Base-by-base conservation (phyloP, 345 rosid genomes). In the Salix exigua region DNA sequence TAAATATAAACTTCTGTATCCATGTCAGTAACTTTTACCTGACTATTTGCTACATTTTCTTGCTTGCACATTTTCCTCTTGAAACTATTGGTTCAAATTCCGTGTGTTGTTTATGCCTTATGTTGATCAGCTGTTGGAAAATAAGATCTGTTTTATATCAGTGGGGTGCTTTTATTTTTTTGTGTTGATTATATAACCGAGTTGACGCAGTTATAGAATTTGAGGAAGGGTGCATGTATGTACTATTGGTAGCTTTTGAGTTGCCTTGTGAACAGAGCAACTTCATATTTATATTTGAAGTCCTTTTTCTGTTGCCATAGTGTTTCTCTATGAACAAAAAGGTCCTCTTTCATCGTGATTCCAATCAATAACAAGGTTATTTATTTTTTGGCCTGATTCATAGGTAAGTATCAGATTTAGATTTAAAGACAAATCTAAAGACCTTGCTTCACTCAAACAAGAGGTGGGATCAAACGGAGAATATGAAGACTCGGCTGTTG, bases 351-450 rank as follows among this genome's bases (percentile, higher is more conserved):
- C 62, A 58, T 9, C 13, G 12, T 58, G 62, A n/a, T 58, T 58
- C 25, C 14, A 58, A 58, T n/a, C 62, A 58, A 10, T 23, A 58
- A n/a, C 4, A n/a, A 21, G 28, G 28, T 58, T 67, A 9, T 19
- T 9, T 35, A 16, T n/a, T 12, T 68, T 79, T 33, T 25, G 13
- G 42, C 64, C 53, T 14, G 64, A 65, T 72, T 66, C 81, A 79
- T 81, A 96, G 99, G 91, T 83, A 61, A 80, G 75, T 81, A 63
- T 88, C 38, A 87, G 85, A 79, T 89, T 88, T 84, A 89, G 89
- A 86, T 85, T 83, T 80, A 86, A 77, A 81, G 91, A 85, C 74
- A 89, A 87, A 82, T 82, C 81, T 70, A 86, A 83, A 81, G 93
- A 85, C 74, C 87, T 76, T 63, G 78, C 79, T 26, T 83, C 81